Conservation (phyloP, 495 filamentous ascomycete genomes). For the Neurospora sp. region DNA sequence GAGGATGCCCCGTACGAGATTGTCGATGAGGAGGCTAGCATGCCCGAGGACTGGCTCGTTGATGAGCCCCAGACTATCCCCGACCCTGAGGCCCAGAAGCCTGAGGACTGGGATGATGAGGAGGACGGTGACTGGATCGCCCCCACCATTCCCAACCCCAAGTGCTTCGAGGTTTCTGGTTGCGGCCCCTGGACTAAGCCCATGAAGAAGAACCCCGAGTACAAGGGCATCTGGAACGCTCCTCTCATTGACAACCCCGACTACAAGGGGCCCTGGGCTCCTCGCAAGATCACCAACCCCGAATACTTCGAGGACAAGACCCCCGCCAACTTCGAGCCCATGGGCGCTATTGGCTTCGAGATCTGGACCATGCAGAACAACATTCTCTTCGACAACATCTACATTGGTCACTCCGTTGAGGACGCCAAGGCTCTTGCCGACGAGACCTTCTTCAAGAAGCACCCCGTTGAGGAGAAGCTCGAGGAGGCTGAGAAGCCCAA, state of each 20-base stretch:
- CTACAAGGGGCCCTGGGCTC: slow-evolving; percentile 95
- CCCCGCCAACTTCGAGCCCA: slow-evolving; percentile 92
- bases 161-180: slow-evolving; percentile 87
- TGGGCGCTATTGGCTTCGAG: slow-evolving; percentile 97
- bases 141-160: slow-evolving; percentile 89
- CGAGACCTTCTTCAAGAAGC: slow-evolving; percentile 91
- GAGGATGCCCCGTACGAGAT: slow-evolving; percentile 97
- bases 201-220: slow-evolving; percentile 89
- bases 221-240: slow-evolving; percentile 98
- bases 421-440: slow-evolving; percentile 85
- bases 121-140: slow-evolving; percentile 98
- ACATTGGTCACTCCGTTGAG: slow-evolving; percentile 94
- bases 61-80: slow-evolving; percentile 77
- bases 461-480: slow-evolving; percentile 69
- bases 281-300: slow-evolving; percentile 94
- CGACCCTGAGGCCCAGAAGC: slow-evolving; percentile 96
- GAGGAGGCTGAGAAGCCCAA: slow-evolving; percentile 80
- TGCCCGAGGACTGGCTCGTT: slow-evolving; percentile 94
- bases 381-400: slow-evolving; percentile 99
- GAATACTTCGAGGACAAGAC: slow-evolving; percentile 97
- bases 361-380: slow-evolving; percentile 99
- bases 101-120: slow-evolving; percentile 99
- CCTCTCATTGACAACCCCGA: slow-evolving; percentile 94
- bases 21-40: slow-evolving; percentile 81
- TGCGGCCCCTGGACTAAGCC: slow-evolving; percentile 91